Evolutionary conservation across 768 basidiomycete genomes (phyloP).

Genomic region (Cantharellus cinnabarinus): DNA sequence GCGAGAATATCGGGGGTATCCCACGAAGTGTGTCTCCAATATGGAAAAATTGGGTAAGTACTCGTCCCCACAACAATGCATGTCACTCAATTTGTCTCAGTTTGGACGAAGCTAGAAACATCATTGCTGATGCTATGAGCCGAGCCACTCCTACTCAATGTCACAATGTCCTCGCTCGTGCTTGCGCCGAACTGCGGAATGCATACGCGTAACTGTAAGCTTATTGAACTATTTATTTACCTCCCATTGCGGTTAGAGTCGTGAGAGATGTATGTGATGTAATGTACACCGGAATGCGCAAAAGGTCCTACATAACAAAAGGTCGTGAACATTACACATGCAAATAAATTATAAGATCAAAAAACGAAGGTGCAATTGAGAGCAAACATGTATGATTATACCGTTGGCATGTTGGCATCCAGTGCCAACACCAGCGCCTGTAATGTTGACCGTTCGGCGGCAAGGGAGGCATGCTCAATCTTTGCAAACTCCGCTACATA

Average conservation of each 20-base stretch:
- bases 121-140: background rate
- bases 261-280: no score
- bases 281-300: no score
- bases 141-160: background rate
- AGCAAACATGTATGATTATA: no score
- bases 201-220: background rate
- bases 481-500: background rate
- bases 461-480: background rate
- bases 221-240: no score
- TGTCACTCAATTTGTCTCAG: background rate
- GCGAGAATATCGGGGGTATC: background rate
- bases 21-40: background rate
- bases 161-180: background rate
- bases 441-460: background rate
- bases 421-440: background rate
- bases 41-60: background rate
- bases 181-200: background rate
- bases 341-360: no score
- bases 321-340: no score
- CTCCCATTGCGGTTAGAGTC: no score
- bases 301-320: no score
- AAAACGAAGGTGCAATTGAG: no score
- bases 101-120: background rate
- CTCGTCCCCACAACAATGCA: background rate
- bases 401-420: no score